A percentile compares a stretch with the other conserved stretches of the same genome.
phyloP scores from a whole-genome alignment of 495 filamentous ascomycete genomes.

The Aspergillus asperescens region DNA sequence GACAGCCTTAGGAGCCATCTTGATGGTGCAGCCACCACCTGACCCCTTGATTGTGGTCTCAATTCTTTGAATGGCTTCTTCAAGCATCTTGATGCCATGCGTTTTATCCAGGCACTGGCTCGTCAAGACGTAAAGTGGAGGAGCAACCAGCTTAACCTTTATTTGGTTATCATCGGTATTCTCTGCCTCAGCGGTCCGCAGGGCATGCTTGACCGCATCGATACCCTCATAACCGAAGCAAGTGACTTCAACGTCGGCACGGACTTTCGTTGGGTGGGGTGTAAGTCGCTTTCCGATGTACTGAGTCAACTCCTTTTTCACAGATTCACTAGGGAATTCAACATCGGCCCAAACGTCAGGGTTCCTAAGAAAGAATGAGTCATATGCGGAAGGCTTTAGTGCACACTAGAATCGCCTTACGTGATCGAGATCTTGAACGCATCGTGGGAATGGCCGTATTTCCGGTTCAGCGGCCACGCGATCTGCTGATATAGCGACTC shows the following conservation, averaged over 20 bases:
- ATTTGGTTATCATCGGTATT: slow-evolving; percentile 88
- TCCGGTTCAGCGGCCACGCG: slow-evolving; percentile 95
- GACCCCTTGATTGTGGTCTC: slow-evolving; percentile 64
- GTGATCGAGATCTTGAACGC: slow-evolving; percentile 99
- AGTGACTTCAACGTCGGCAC: slow-evolving; percentile 94
- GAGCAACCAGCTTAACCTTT: slow-evolving; percentile 93
- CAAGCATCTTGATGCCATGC: slow-evolving; percentile 72
- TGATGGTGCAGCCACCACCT: slow-evolving; percentile 74
- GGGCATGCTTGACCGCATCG: slow-evolving; percentile 88
- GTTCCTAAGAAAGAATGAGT: slow-evolving; percentile 54
- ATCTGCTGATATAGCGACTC: slow-evolving; percentile 89
- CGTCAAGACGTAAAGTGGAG: slow-evolving; percentile 89
- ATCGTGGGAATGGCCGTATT: slow-evolving; percentile 93
- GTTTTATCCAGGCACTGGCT: slow-evolving; percentile 92
- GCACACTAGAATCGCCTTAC: slow-evolving; percentile 44
- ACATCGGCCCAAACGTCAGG: slow-evolving; percentile 93
- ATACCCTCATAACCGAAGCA: slow-evolving; percentile 99
- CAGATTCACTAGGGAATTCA: slow-evolving; percentile 77
- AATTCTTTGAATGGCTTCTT: slow-evolving; percentile 84
- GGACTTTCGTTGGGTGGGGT: slow-evolving; percentile 95
- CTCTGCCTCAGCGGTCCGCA: slow-evolving; percentile 79
- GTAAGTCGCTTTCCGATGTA: slow-evolving; percentile 97
- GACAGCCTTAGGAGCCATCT: slow-evolving; percentile 98
- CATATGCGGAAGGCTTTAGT: neutral
- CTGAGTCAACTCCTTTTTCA: slow-evolving; percentile 77